Conservation (phyloP, 1,284 basidiomycete genomes). For the Moesziomyces antarcticus region DNA sequence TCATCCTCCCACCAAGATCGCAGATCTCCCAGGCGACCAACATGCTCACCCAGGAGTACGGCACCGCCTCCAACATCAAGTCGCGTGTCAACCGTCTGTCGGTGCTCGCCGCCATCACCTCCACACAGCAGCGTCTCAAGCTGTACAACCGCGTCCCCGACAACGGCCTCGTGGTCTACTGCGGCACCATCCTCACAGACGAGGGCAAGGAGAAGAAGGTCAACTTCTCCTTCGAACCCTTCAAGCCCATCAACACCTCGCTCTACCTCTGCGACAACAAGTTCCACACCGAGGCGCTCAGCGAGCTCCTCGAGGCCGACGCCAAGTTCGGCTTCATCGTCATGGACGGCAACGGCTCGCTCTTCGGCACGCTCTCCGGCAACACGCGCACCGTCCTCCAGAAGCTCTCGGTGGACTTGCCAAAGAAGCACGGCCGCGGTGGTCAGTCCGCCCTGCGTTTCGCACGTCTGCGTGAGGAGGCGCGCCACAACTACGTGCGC, state of each 20-base stretch:
- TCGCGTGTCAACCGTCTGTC: conserved; percentile 98
- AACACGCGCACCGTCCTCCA: conserved; percentile 97
- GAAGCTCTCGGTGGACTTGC: conserved; percentile 98
- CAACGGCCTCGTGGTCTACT: conserved; percentile 92
- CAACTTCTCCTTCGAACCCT: conserved; percentile 89
- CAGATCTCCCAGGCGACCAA: conserved; percentile 93
- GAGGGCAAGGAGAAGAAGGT: conserved; percentile 95
- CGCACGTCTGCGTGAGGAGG: conserved; percentile 98
- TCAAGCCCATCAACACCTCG: conserved; percentile 90
- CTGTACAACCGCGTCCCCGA: conserved; percentile 89
- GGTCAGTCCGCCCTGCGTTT: conserved; percentile 99
- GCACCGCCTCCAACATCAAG: conserved; percentile 89
- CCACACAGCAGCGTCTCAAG: conserved; percentile 98
- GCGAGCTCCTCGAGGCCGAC: conserved; percentile 96
- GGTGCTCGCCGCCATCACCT: conserved; percentile 96
- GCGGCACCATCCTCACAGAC: conserved; percentile 94
- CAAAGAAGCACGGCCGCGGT: conserved; percentile 99
- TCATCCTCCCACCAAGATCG: conserved; percentile 94
- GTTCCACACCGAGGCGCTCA: conserved; percentile 97
- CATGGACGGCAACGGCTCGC: conserved; percentile 97
- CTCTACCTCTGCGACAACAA: conserved; percentile 99
- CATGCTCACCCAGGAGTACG: conserved; percentile 99
- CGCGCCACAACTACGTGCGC: conserved; percentile 98
- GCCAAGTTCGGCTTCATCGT: conserved; percentile 99
- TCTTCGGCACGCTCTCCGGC: conserved; percentile 94